These are phyloP conservation scores for Pneumocystis murina DNA, from an alignment of 1,139 yeast genomes.

Conservation along the genomic window DNA sequence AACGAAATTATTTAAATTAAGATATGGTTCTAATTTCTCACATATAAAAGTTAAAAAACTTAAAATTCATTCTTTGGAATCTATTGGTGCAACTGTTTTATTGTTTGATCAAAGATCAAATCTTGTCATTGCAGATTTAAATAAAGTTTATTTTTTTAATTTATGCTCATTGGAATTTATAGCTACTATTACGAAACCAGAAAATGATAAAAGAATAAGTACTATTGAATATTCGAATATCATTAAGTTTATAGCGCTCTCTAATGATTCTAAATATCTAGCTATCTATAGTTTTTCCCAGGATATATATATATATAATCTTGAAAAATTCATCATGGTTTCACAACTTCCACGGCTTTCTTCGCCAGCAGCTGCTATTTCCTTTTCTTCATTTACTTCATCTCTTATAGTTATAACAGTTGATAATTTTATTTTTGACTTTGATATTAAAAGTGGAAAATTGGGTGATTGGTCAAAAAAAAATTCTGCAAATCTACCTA, in stretches of 20 bases:
- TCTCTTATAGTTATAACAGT: conserved; percentile 54
- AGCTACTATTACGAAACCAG: conserved; percentile 1
- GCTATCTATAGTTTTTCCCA: conserved; percentile 55
- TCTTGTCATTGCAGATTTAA: conserved; percentile 46
- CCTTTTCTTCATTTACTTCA: conserved; percentile 30
- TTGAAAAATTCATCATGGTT: conserved; percentile 12
- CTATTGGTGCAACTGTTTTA: conserved; percentile 45
- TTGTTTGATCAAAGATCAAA: conserved; percentile 26
- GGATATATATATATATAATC: conserved; percentile 41
- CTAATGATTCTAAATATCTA: conserved; percentile 31
- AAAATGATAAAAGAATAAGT: background rate
- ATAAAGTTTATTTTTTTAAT: conserved; percentile 46
- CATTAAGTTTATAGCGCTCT: conserved; percentile 38
- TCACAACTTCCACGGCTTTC: conserved; percentile 35
- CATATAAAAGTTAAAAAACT: conserved; percentile 17
- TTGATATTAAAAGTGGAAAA: conserved; percentile 26
- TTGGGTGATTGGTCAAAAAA: conserved; percentile 68
- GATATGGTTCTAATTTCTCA: background rate
- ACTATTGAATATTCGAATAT: conserved; percentile 21
- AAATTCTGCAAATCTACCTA: conserved; percentile 63
- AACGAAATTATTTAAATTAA: background rate
- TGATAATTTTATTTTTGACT: conserved; percentile 63
- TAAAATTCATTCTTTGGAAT: conserved; percentile 25
- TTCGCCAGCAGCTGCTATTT: conserved; percentile 47
- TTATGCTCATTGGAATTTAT: conserved; percentile 23